These are phyloP conservation scores for Rhizomucor miehei DNA, from an alignment of 371 early-diverging fungal genomes.

Conservation along the genomic window DNA sequence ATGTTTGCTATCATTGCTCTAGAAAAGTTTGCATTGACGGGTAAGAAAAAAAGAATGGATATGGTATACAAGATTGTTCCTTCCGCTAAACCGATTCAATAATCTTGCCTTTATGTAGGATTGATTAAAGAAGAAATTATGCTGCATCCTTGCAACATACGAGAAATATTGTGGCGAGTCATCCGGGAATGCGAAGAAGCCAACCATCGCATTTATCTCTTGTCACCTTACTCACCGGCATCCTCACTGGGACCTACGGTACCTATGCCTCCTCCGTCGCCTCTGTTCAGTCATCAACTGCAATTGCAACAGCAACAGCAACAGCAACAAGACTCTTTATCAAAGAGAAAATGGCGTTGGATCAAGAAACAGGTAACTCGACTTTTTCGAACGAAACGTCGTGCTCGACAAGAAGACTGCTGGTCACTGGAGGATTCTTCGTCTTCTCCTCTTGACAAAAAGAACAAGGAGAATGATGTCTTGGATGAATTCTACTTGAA, in stretches of 20 bases:
- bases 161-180: conserved; percentile 16
- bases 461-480: not conserved
- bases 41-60: conserved; percentile 16
- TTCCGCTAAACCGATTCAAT: no score
- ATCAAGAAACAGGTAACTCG: not conserved
- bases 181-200: conserved; percentile 36
- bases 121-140: conserved; percentile 27
- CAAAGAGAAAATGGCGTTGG: not conserved
- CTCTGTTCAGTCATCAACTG: not conserved
- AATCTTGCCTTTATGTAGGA: conserved; percentile 14
- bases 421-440: not conserved
- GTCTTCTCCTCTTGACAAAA: conserved; percentile 5
- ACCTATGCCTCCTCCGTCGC: not conserved
- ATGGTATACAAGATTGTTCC: not conserved
- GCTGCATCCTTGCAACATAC: conserved; percentile 25
- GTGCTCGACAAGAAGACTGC: not conserved
- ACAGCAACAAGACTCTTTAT: not conserved
- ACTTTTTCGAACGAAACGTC: not conserved
- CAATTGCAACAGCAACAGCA: not conserved
- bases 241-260: conserved; percentile 1
- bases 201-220: conserved; percentile 19
- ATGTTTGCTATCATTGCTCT: conserved; percentile 39
- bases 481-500: not conserved
- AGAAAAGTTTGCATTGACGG: conserved; percentile 48
- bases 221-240: conserved; percentile 8